phyloP scores from a whole-genome alignment of 805 yeast species.

The Wickerhamiella galacta region DNA sequence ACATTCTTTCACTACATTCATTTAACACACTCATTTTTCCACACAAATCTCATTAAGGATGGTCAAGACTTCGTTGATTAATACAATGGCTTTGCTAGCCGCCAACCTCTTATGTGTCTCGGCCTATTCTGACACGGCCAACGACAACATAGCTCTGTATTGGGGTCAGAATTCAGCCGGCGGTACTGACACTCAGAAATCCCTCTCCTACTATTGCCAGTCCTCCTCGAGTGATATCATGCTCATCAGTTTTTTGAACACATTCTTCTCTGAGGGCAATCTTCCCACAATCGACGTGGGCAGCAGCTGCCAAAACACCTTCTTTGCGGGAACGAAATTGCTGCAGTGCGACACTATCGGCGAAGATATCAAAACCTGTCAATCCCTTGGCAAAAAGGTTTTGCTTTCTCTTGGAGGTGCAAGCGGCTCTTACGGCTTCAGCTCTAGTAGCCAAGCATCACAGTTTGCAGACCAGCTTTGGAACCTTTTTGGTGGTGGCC shows the following conservation, averaged over 20 bases:
- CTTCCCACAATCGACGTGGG: conserved; percentile 40
- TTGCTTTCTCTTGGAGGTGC: conserved; percentile 49
- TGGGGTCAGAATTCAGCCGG: conserved; percentile 83
- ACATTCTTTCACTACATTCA: too few relatives aligned
- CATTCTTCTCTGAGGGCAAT: conserved; percentile 30
- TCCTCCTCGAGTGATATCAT: conserved; percentile 49
- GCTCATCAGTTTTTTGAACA: conserved; percentile 46
- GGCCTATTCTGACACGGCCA: background rate
- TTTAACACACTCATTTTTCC: background rate
- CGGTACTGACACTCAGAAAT: conserved; percentile 32
- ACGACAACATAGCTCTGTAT: conserved; percentile 37
- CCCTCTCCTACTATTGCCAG: conserved; percentile 42
- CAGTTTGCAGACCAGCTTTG: conserved; percentile 28
- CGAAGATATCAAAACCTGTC: conserved; percentile 55
- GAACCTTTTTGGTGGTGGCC: conserved; percentile 34
- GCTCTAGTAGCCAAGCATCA: conserved; percentile 30
- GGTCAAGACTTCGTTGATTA: background rate
- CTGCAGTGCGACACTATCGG: conserved; percentile 32
- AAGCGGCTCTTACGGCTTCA: conserved; percentile 35
- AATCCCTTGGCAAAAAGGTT: conserved; percentile 51
- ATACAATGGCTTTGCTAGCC: background rate
- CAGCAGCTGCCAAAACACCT: conserved; percentile 25
- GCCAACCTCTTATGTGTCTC: background rate
- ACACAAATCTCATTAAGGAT: background rate
- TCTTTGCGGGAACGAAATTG: conserved; percentile 23